Evolutionary conservation across 371 early-diverging fungal genomes (phyloP), one percentile per base, ranked within the genome.

Genomic region (Quaeritorhiza haematococci): DNA sequence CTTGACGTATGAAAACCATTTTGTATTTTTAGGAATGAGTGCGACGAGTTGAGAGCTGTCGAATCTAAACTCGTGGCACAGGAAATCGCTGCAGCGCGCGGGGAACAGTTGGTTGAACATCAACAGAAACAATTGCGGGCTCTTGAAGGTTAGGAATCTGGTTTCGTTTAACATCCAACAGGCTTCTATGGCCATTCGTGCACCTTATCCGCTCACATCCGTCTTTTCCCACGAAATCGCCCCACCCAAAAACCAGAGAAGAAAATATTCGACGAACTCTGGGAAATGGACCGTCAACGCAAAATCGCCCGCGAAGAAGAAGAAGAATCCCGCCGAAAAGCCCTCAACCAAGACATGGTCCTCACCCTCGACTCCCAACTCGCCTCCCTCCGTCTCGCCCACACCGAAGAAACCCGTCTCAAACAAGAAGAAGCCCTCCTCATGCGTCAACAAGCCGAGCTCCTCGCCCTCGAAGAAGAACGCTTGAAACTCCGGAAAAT

Each of bases 201-300:
- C 32, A 42, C 23, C 13, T 34, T 59, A 27, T 32, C 33, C 3
- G 10, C 21, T 27, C n/a, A 24, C 27, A n/a, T n/a, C n/a, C n/a
- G n/a, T n/a, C n/a, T n/a, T n/a, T n/a, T n/a, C n/a, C n/a, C n/a
- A n/a, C n/a, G n/a, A n/a, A n/a, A n/a, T n/a, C n/a, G n/a, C n/a
- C n/a, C n/a, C n/a, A n/a, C n/a, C n/a, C n/a, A n/a, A n/a, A n/a
- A n/a, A n/a, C 27, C 43, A 59, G 76, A 78, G 54, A 72, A 73
- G 42, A 47, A 55, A 58, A 66, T 63, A 60, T 75, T 63, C 47
- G 78, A 72, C 45, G 58, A 58, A 6, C 55, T 75, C 0, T 80
- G 78, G 78, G 80, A 80, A 54, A 54, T 69, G 53, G 74, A 74
- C 46, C 62, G 80, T 6, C 68, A 61, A 26, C 47, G 61, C 33